Base-by-base conservation (phyloP, 192 early-diverging fungal species). In the Backusella tarrabulga region DNA sequence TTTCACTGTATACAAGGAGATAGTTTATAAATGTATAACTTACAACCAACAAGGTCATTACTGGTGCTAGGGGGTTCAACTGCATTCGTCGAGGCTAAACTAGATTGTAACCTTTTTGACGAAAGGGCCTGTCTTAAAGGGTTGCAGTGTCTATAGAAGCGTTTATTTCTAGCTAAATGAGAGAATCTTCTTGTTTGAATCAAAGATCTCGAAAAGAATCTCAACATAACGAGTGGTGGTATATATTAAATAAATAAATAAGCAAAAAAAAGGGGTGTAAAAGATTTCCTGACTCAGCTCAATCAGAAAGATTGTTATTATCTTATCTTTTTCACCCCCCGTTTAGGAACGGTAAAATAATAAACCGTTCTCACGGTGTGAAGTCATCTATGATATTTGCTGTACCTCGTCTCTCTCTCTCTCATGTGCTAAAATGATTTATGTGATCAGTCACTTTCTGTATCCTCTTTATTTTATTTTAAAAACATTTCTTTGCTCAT, bases 201-300 rank as follows among this genome's bases (percentile, higher is more conserved):
- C 7, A 63, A 63, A 63, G 56, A 63, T 63, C 56, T 63, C 56
- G 56, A 63, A 63, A 63, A 63, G 56, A 63, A 63, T 63, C 56
- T 26, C 11, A 63, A 26, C 56, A 63, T 44, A 44, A 14, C 19
- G 42, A 17, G 42, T 29, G 4, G 6, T 50, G 46, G 46, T 50
- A 50, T 50, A n/a, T n/a, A 50, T 50, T n/a, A 50, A 50, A 56
- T 56, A 56, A 63, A 63, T 63, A 63, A 29, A 14, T 63, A 26
- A 14, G 9, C 6, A 6, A 7, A 56, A 56, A 56, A 56, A 56
- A 21, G 26, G 26, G 56, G 56, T 23, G 26, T 3, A 29, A 63
- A 29, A 63, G 21, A 50, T 50, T 29, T 63, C 56, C 56, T 63
- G 26, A 29, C 56, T 63, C 23, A 63, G 56, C 56, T 11, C 19